Conservation (phyloP, 2,329 filamentous ascomycete species). For the Thermoascus crustaceus region DNA sequence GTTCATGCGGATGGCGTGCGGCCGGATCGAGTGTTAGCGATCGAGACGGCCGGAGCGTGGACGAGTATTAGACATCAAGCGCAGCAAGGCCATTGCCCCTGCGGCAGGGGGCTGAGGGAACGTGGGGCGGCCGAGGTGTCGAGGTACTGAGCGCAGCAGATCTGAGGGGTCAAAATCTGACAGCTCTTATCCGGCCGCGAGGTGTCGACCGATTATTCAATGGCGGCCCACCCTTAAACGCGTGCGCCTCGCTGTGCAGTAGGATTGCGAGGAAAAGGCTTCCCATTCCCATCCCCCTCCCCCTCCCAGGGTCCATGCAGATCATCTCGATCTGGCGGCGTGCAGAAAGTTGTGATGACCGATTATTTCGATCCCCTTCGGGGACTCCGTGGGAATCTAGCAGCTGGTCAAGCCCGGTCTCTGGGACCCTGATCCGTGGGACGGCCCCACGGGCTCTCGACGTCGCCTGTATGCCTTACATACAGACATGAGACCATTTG, state of each 20-base stretch:
- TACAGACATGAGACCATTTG: background rate
- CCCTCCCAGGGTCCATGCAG: background rate
- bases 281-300: background rate
- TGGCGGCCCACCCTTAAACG: background rate
- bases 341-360: background rate
- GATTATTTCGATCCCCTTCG: constrained; percentile 1
- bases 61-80: too few species aligned
- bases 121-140: background rate
- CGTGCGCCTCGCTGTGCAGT: background rate
- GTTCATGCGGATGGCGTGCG: background rate
- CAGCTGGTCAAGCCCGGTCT: background rate
- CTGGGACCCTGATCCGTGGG: background rate
- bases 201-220: background rate
- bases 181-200: constrained; percentile 5
- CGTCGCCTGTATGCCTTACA: constrained; percentile 1
- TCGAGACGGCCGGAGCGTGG: background rate
- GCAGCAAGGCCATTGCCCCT: background rate
- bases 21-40: background rate
- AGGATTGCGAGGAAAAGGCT: background rate
- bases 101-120: background rate
- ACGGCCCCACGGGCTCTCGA: background rate
- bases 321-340: background rate
- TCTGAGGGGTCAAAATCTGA: constrained; percentile 8
- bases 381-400: background rate
- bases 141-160: background rate